Evolutionary conservation across 768 basidiomycete species (phyloP).

Genomic region (Mycena albidolilacea): DNA sequence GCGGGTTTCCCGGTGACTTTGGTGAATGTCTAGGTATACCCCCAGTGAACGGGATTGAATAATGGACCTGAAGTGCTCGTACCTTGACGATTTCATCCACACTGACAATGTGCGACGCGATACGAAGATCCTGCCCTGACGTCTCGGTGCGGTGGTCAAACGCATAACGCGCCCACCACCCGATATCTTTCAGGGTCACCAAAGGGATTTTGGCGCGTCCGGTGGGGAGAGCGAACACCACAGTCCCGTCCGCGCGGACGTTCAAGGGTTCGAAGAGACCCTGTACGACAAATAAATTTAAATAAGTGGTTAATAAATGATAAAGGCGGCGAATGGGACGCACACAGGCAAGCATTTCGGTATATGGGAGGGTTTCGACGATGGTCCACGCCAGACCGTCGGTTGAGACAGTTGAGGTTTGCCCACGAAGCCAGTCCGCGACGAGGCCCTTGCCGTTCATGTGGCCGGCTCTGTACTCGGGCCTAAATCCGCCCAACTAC

Average conservation of each 20-base stretch:
- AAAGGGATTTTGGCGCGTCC: constrained; percentile 52
- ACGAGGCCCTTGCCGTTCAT: background rate
- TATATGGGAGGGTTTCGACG: background rate
- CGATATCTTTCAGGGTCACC: constrained; percentile 54
- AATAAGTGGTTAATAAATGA: background rate
- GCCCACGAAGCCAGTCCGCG: background rate
- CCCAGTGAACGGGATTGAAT: background rate
- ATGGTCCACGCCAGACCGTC: background rate
- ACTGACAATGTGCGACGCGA: background rate
- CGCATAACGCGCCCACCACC: background rate
- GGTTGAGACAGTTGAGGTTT: background rate
- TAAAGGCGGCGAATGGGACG: background rate
- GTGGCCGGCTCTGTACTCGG: background rate
- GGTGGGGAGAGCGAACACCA: constrained; percentile 55
- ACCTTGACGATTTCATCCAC: background rate
- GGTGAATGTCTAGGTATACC: background rate
- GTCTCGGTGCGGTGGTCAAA: background rate
- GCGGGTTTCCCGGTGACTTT: background rate
- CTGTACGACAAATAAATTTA: background rate
- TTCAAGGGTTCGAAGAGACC: constrained; percentile 19
- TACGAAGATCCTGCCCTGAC: background rate
- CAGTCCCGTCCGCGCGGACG: constrained; percentile 53
- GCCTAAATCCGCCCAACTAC: background rate
- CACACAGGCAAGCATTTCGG: background rate
- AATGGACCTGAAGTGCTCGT: background rate